Evolutionary conservation across 2,329 filamentous ascomycete species (phyloP).

Genomic region (Sporothrix schenckii): DNA sequence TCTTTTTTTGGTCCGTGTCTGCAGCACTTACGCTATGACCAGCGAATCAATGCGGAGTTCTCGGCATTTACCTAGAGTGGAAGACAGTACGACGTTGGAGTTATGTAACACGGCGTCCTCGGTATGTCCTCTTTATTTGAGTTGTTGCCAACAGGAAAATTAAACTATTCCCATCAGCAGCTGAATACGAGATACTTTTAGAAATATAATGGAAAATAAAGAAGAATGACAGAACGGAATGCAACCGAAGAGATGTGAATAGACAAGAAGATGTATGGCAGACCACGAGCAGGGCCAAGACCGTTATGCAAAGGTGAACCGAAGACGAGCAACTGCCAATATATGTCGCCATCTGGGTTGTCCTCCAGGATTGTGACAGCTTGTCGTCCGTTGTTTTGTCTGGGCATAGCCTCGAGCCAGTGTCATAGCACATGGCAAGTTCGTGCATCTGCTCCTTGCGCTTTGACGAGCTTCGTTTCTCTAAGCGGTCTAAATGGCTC

Average conservation of each 20-base stretch:
- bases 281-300: not conserved
- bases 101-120: not conserved
- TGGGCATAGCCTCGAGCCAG: not conserved
- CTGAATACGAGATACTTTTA: not conserved
- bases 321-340: conserved; percentile 23
- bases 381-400: not conserved
- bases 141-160: not conserved
- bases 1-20: not conserved
- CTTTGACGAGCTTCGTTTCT: too few relatives aligned
- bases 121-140: not conserved
- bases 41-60: not conserved
- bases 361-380: not conserved
- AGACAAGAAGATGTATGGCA: too few relatives aligned
- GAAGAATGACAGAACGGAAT: too few relatives aligned
- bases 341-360: conserved; percentile 12
- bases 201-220: too few relatives aligned
- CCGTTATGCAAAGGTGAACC: not conserved
- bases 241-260: too few relatives aligned
- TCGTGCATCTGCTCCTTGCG: not conserved
- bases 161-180: not conserved
- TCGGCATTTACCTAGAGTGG: not conserved
- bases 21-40: not conserved
- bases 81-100: too few relatives aligned
- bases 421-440: not conserved
- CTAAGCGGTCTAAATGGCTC: too few relatives aligned